Evolutionary conservation across 2,329 filamentous ascomycete species (phyloP), one percentile per base, ranked within the genome.

Genomic region (Macrophomina tecta): DNA sequence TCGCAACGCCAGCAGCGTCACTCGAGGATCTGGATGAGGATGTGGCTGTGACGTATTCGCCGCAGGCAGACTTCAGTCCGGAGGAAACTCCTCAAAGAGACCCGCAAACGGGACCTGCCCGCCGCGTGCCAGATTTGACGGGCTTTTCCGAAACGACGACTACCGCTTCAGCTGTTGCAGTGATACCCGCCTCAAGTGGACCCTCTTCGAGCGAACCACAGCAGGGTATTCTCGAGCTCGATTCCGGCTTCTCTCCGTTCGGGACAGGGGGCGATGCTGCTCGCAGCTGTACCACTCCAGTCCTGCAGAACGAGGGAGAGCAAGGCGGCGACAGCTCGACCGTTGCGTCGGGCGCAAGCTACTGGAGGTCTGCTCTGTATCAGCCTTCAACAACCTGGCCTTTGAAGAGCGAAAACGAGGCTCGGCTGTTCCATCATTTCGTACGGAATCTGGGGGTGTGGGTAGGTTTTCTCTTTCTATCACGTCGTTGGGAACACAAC

Each of bases 11-110:
- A 5, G 64, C 64, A 30, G 42, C 40, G 30, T 61, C 11, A 11
- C 64, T 66, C 1, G 64, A 60, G 45, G 64, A 66, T 12, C 45
- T 66, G 23, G 64, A 66, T 12, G 64, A 60, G 5, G 64, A 61
- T 18, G 11, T 12, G 8, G 36, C 34, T 6, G 55, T 60, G 55
- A 60, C 55, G 23, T 60, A 60, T 32, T 28, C 55, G 12, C 7
- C 55, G 7, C 36, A 23, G 14, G 7, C n/a, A 1, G 55, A 14
- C 12, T 32, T 60, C 42, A 64, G 61, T 18, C 34, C 34, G 36
- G 46, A 52, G 4, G 61, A 46, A 42, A 6, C 18, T 45, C n/a
- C 42, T 18, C 56, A 48, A 28, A 28, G 12, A 5, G 56, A 23
- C 14, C 23, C 6, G 0, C 16, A 5, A 14, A 9, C 8, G 12